Base-by-base conservation (phyloP, 2,329 filamentous ascomycete genomes). In the Chrysosporium queenslandicum region DNA sequence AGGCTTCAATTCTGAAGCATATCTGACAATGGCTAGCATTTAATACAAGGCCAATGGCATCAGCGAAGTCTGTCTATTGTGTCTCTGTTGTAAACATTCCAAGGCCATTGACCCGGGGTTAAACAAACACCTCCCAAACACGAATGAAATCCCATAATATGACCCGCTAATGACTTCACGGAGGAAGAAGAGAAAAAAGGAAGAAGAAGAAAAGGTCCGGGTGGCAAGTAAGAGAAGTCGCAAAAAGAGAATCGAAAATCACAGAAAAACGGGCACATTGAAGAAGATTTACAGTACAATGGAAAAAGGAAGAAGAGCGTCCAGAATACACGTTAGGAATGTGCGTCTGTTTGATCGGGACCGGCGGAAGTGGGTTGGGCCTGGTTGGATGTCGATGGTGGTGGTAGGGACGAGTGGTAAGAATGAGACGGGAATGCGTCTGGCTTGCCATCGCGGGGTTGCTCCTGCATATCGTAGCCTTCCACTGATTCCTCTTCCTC, bases 161-260 rank as follows among this genome's bases (percentile, higher is more conserved):
- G 43, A 34, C 43, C 43, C 43, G 43, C 43, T 46, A 46, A 46
- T 23, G 27, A 16, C 21, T 45, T 41, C 39, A 41, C 25, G 42
- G 42, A 37, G 14, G 9, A 23, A 23, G 7, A 42, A 42, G 8
- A 3, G 8, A 14, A 23, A 23, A 42, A 25, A 29, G 9, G 29
- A 27, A 16, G 41, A 29, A 2, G 3, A 29, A 43, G 29, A 21
- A 40, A 18, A 40, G 36, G 4, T 14, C 36, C 36, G 20, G 20
- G 12, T 8, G 14, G 20, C 12, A 40, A 40, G 18, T 14, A 40
- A 20, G 5, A 20, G 12, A 40, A 8, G 21, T 36, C 9, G 32
- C 4, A 39, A 16, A 39, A 39, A 18, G 16, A 18, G 20, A 9
- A 18, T 18, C 4, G 20, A 18, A 18, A 39, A 20, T 18, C 4